Percentiles rank a stretch among this genome's conserved stretches.
These are phyloP conservation scores for Termitomyces sp. DNA, from an alignment of 768 basidiomycete genomes.

Conservation along the genomic window DNA sequence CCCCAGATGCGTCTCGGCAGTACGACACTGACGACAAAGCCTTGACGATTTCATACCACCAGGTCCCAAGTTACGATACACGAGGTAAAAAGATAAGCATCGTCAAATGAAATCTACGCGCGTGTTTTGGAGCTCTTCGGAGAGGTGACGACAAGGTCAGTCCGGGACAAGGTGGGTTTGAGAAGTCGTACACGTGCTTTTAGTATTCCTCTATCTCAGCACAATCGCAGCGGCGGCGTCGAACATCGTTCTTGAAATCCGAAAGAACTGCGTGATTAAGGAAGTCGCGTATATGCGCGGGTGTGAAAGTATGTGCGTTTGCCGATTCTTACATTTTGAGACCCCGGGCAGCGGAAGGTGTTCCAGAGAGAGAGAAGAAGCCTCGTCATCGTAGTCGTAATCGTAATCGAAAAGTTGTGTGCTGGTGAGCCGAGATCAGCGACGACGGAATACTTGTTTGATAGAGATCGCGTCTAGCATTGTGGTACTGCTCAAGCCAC, in stretches of 20 bases:
- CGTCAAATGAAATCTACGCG: too few relatives aligned
- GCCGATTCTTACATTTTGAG: background rate
- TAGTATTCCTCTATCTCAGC: background rate
- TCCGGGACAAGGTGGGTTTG: background rate
- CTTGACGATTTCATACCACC: background rate
- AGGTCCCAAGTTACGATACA: background rate
- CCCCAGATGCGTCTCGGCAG: background rate
- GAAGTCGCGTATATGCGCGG: background rate
- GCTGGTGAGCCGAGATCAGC: background rate
- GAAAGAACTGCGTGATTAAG: background rate
- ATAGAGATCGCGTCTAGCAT: background rate
- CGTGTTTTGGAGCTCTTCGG: background rate
- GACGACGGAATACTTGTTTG: background rate
- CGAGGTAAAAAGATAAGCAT: background rate
- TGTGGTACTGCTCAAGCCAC: background rate
- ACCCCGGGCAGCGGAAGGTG: background rate
- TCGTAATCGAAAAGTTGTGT: background rate
- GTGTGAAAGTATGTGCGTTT: background rate
- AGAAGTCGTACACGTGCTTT: background rate
- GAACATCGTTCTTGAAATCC: background rate
- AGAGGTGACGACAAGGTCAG: background rate
- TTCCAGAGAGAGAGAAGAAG: background rate
- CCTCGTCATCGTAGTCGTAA: background rate
- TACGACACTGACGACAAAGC: background rate
- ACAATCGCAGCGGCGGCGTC: background rate